Conservation (phyloP, 805 yeast species). For the Saccharomycopsis fibuligera region DNA sequence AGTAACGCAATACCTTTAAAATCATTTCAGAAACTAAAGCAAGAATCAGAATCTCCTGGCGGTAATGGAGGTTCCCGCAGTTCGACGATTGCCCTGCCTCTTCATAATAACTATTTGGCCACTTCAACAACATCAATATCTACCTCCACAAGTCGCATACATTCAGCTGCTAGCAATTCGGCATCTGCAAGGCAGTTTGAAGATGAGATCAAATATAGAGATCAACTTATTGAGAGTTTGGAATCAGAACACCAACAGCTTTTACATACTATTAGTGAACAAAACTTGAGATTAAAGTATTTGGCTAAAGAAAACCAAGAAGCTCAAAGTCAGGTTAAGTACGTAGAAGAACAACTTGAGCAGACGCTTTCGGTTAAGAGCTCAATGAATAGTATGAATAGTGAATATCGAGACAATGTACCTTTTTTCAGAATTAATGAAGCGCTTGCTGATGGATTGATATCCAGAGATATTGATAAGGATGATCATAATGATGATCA, state of each 20-base stretch:
- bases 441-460: too few species aligned
- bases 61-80: not conserved
- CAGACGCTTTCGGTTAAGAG: not conserved
- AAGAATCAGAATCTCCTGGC: not conserved
- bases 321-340: slow-evolving; percentile 1
- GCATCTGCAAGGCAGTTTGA: too few species aligned
- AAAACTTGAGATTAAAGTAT: not conserved
- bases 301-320: slow-evolving; percentile 2
- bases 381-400: not conserved
- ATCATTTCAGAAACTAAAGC: not conserved
- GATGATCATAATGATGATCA: not conserved
- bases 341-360: slow-evolving; percentile 3
- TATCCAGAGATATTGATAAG: not conserved
- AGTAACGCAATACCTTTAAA: not conserved
- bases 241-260: slow-evolving; percentile 5
- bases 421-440: not conserved
- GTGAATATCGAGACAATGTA: too few species aligned
- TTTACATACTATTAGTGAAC: slow-evolving; percentile 1
- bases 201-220: slow-evolving; percentile 6
- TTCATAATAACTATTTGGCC: too few species aligned
- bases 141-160: not conserved
- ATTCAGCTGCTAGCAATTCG: too few species aligned
- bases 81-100: too few species aligned
- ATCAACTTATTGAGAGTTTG: slow-evolving; percentile 6
- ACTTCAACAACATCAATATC: too few species aligned